Evolutionary conservation across 495 filamentous ascomycete genomes (phyloP).

Genomic region (Hypoxylon rickii): DNA sequence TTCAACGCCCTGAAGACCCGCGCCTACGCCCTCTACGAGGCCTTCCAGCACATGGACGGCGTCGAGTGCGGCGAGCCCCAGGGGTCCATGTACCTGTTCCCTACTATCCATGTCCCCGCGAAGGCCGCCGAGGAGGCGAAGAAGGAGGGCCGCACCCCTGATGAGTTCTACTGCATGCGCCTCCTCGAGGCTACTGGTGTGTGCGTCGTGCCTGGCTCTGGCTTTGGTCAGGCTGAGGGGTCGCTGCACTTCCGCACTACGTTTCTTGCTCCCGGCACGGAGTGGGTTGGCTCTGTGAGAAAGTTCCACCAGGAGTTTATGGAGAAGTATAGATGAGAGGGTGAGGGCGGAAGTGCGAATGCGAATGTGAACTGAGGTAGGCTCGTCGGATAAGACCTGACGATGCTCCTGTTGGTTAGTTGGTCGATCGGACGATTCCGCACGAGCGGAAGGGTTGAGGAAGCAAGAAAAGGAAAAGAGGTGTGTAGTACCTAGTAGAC

Average conservation of each 20-base stretch:
- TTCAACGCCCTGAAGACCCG: slow-evolving; percentile 74
- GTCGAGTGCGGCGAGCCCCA: slow-evolving; percentile 85
- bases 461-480: too few relatives aligned
- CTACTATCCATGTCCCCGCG: slow-evolving; percentile 76
- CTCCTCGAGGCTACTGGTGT: slow-evolving; percentile 93
- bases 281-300: slow-evolving; percentile 87
- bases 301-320: slow-evolving; percentile 93
- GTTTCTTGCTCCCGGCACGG: slow-evolving; percentile 92
- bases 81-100: slow-evolving; percentile 98
- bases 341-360: too few relatives aligned
- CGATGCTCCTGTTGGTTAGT: too few relatives aligned
- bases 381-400: too few relatives aligned
- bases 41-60: slow-evolving; percentile 93
- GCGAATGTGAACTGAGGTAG: too few relatives aligned
- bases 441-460: too few relatives aligned
- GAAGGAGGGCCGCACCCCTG: slow-evolving; percentile 72
- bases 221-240: slow-evolving; percentile 92
- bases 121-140: slow-evolving; percentile 77
- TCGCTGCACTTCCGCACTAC: slow-evolving; percentile 95
- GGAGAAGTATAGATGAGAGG: slow-evolving; percentile 74
- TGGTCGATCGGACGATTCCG: too few relatives aligned
- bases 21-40: slow-evolving; percentile 81
- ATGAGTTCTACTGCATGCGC: slow-evolving; percentile 92
- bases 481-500: too few relatives aligned
- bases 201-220: slow-evolving; percentile 89